These are phyloP conservation scores for Amanita polypyramis DNA, from an alignment of 768 basidiomycete species.

Conservation along the genomic window DNA sequence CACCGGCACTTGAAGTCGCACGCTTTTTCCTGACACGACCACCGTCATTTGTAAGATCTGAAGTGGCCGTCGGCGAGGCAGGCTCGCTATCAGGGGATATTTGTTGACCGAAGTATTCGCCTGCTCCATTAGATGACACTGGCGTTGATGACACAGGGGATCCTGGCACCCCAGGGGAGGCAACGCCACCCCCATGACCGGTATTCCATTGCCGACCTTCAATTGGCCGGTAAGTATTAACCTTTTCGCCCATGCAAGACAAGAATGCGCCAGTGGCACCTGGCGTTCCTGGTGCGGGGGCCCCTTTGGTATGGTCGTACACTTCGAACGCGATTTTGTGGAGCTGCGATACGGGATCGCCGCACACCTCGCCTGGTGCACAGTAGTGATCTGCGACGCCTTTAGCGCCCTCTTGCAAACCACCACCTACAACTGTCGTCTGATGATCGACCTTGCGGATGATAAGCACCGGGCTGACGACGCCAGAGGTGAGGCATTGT, in stretches of 20 bases:
- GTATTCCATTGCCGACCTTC: conserved; percentile 76
- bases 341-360: conserved; percentile 90
- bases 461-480: conserved; percentile 87
- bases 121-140: conserved; percentile 34
- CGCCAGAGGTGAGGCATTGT: conserved; percentile 89
- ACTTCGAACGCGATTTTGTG: conserved; percentile 96
- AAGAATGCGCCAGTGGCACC: conserved; percentile 76
- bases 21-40: conserved; percentile 82
- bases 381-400: conserved; percentile 79
- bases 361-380: conserved; percentile 76
- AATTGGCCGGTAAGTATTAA: conserved; percentile 80
- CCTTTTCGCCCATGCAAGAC: conserved; percentile 89
- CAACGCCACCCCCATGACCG: conserved; percentile 27
- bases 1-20: conserved; percentile 63
- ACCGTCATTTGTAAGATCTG: conserved; percentile 70
- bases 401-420: conserved; percentile 81
- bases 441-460: conserved; percentile 91
- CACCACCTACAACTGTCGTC: conserved; percentile 83
- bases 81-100: conserved; percentile 54
- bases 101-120: conserved; percentile 55
- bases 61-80: conserved; percentile 53
- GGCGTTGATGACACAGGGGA: conserved; percentile 64
- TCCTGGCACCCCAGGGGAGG: conserved; percentile 51
- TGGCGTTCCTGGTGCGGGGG: conserved; percentile 69
- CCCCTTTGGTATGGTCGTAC: conserved; percentile 57